Conservation (phyloP, 768 basidiomycete genomes). For the Pulveroboletus sp. region DNA sequence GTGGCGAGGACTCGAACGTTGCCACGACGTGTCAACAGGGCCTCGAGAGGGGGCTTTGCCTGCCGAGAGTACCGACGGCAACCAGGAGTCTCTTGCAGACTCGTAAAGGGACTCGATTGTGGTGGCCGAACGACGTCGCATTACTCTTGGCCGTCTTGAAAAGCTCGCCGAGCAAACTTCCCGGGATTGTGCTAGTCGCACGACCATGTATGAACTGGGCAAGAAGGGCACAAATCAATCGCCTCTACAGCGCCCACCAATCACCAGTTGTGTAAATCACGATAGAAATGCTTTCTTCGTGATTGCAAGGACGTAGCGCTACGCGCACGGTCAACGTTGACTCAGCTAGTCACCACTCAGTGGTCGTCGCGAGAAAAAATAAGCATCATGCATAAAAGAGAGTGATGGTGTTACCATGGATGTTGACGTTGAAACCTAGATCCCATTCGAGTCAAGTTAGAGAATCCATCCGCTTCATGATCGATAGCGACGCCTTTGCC, state of each 20-base stretch:
- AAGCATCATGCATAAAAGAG: slow-evolving; percentile 1
- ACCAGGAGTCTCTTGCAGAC: slow-evolving; percentile 6
- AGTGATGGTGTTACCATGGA: not conserved
- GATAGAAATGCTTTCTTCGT: slow-evolving; percentile 17
- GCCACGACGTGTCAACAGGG: not conserved
- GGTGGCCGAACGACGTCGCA: not conserved
- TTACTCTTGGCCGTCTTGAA: slow-evolving; percentile 1
- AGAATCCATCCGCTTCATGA: not conserved
- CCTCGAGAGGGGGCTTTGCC: slow-evolving; percentile 6
- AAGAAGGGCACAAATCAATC: slow-evolving; percentile 20
- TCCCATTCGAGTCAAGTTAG: not conserved
- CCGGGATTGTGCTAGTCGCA: not conserved
- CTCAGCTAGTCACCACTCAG: not conserved
- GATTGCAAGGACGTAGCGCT: not conserved
- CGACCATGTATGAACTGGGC: slow-evolving; percentile 9
- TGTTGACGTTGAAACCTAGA: not conserved
- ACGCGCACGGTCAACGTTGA: not conserved
- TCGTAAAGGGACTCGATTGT: slow-evolving; percentile 2
- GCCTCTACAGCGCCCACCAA: slow-evolving; percentile 13
- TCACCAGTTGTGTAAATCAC: slow-evolving; percentile 13
- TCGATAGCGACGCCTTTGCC: not conserved
- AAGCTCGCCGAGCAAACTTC: slow-evolving; percentile 4
- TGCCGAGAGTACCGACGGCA: slow-evolving; percentile 22
- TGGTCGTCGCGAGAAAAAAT: slow-evolving; percentile 10
- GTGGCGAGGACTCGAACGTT: slow-evolving; percentile 7